Evolutionary conservation across 108 stramenopile genomes (phyloP).

Genomic region (Skeletonema tropicum): DNA sequence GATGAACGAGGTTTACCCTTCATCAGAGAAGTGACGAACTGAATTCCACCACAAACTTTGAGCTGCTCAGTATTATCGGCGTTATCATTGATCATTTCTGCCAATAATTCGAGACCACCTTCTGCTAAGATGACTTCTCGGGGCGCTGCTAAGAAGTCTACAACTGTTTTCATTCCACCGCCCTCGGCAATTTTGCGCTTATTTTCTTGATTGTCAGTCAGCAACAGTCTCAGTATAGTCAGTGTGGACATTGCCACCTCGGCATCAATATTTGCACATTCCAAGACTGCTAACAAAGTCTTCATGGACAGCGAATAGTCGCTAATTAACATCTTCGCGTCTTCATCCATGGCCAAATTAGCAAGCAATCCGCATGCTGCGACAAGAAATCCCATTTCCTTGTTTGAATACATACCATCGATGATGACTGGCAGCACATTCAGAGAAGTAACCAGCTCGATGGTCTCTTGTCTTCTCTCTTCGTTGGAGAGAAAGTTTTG

Average conservation of each 20-base stretch:
- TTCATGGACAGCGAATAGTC: slow-evolving; percentile 14
- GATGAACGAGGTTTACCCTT: slow-evolving; percentile 10
- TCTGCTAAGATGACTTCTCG: slow-evolving; percentile 20
- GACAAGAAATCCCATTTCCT: slow-evolving; percentile 22
- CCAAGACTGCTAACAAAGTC: slow-evolving; percentile 28
- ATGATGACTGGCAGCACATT: slow-evolving; percentile 22
- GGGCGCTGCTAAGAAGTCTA: slow-evolving; percentile 11
- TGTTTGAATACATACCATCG: slow-evolving; percentile 13
- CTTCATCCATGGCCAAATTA: slow-evolving; percentile 42
- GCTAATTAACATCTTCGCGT: slow-evolving; percentile 20
- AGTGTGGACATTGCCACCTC: slow-evolving; percentile 20
- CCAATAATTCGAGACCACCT: slow-evolving; percentile 21
- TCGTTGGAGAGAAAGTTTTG: slow-evolving; percentile 43
- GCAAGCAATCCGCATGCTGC: slow-evolving; percentile 42
- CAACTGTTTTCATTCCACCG: slow-evolving; percentile 25
- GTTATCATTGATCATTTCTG: slow-evolving; percentile 24
- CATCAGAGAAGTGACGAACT: slow-evolving; percentile 34
- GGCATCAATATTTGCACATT: neutral
- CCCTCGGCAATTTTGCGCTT: slow-evolving; percentile 5
- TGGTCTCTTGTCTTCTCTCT: neutral
- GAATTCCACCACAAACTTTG: slow-evolving; percentile 16
- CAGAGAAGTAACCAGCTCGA: neutral
- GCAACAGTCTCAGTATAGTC: slow-evolving; percentile 33
- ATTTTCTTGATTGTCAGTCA: slow-evolving; percentile 19
- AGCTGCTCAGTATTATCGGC: slow-evolving; percentile 15